A percentile compares a stretch with the other conserved stretches of the same genome.
Evolutionary conservation across 1,284 basidiomycete species (phyloP).

Genomic region (Naganishia sp.): DNA sequence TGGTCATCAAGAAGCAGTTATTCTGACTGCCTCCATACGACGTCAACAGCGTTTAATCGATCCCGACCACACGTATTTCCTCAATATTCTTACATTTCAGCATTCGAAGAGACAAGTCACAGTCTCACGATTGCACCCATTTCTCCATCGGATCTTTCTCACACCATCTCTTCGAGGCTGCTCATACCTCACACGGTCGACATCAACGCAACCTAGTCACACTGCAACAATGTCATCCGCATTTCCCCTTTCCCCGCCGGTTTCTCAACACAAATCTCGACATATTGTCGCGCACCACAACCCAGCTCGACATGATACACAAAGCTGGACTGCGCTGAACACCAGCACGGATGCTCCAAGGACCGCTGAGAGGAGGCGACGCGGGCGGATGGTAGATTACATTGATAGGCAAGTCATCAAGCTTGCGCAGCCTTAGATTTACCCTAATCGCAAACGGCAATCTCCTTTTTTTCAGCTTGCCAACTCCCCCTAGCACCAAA

Average conservation of each 20-base stretch:
- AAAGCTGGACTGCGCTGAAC: neutral
- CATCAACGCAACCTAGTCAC: neutral
- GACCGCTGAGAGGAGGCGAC: slow-evolving; percentile 29
- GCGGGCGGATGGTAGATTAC: slow-evolving; percentile 31
- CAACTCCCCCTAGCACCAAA: slow-evolving; percentile 27
- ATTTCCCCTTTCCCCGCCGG: slow-evolving; percentile 26
- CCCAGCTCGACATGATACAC: neutral
- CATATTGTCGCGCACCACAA: neutral
- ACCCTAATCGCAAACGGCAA: neutral
- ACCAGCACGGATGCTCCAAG: slow-evolving; percentile 21
- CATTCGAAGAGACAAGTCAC: slow-evolving; percentile 22
- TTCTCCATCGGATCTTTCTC: no score
- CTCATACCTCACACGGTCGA: slow-evolving; percentile 3
- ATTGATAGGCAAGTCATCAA: slow-evolving; percentile 21
- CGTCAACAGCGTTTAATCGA: neutral
- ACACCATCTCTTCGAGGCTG: neutral
- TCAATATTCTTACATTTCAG: neutral
- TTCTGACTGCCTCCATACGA: neutral
- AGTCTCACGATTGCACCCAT: slow-evolving; percentile 8
- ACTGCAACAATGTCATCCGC: slow-evolving; percentile 10
- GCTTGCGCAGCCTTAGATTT: neutral
- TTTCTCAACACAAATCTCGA: slow-evolving; percentile 20
- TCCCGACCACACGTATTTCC: neutral
- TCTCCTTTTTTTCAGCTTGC: slow-evolving; percentile 12
- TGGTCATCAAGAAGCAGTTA: slow-evolving; percentile 20